A percentile compares a stretch with the other conserved stretches of the same genome.
Conservation (phyloP, 768 basidiomycete genomes). For the Roridomyces roridus region DNA sequence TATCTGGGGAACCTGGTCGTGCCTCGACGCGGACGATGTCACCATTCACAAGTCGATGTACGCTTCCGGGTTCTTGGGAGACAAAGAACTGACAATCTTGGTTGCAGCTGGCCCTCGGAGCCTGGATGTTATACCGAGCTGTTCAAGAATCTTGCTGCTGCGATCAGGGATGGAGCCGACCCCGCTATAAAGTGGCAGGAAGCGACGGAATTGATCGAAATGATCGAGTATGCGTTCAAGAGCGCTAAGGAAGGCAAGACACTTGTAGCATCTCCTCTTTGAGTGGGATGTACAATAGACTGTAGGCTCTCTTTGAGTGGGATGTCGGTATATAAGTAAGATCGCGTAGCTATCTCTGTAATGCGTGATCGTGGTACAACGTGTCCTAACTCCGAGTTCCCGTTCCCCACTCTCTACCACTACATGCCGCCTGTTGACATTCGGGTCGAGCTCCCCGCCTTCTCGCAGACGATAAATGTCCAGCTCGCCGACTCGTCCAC, state of each 20-base stretch:
- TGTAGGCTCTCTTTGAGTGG: no score
- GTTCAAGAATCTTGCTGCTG: slow-evolving; percentile 69
- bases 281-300: no score
- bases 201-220: slow-evolving; percentile 71
- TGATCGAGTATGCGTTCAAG: slow-evolving; percentile 76
- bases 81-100: slow-evolving; percentile 16
- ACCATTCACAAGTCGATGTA: slow-evolving; percentile 44
- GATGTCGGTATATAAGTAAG: neutral
- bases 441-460: slow-evolving; percentile 78
- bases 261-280: slow-evolving; percentile 24
- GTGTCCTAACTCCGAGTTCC: slow-evolving; percentile 24
- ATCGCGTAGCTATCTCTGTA: neutral
- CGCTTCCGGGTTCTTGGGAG: slow-evolving; percentile 17
- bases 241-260: slow-evolving; percentile 66
- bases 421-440: slow-evolving; percentile 54
- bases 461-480: slow-evolving; percentile 69
- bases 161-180: slow-evolving; percentile 60
- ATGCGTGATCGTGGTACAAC: slow-evolving; percentile 34
- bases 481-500: slow-evolving; percentile 53
- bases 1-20: slow-evolving; percentile 69
- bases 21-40: slow-evolving; percentile 52
- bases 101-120: slow-evolving; percentile 67
- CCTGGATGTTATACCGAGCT: slow-evolving; percentile 65
- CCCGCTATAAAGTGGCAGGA: slow-evolving; percentile 77
- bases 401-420: slow-evolving; percentile 13